Percentiles rank a stretch among this genome's conserved stretches.
phyloP scores from a whole-genome alignment of 2,329 filamentous ascomycete genomes.

The Chalaropsis thielavioides region DNA sequence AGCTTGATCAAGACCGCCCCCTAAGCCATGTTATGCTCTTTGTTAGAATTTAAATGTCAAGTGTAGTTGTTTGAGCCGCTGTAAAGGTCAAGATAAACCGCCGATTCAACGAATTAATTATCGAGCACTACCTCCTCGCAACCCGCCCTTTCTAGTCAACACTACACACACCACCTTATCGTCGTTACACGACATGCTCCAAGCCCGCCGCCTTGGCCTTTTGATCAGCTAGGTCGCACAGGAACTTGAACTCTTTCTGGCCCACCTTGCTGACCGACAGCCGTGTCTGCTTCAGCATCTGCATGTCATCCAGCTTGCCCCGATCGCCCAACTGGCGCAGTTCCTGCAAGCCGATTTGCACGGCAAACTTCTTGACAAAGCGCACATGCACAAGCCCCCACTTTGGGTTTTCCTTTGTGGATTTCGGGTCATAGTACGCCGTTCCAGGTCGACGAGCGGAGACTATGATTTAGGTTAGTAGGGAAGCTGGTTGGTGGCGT shows the following conservation, averaged over 20 bases:
- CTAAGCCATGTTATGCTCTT: background rate
- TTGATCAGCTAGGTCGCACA: constrained; percentile 38
- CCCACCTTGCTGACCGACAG: constrained; percentile 65
- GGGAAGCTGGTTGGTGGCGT: background rate
- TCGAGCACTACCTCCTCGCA: background rate
- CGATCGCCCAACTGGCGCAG: constrained; percentile 49
- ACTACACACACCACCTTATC: background rate
- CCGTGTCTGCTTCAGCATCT: constrained; percentile 68
- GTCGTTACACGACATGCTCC: constrained; percentile 24
- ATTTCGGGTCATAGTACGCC: constrained; percentile 74
- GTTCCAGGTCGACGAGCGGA: constrained; percentile 25
- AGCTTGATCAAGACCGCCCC: constrained; percentile 48
- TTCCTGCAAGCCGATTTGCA: constrained; percentile 54
- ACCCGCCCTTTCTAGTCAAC: background rate
- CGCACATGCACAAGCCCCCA: constrained; percentile 86
- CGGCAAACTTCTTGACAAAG: constrained; percentile 68
- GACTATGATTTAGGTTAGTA: constrained; percentile 20
- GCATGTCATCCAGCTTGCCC: constrained; percentile 55
- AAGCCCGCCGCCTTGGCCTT: constrained; percentile 29
- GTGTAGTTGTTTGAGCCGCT: background rate
- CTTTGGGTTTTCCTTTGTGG: constrained; percentile 37
- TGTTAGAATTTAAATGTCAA: background rate
- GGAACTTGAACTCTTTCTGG: constrained; percentile 48
- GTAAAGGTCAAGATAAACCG: background rate
- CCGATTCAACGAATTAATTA: background rate